Evolutionary conservation across 2,329 filamentous ascomycete species (phyloP).

Genomic region (Epichloe elymi): DNA sequence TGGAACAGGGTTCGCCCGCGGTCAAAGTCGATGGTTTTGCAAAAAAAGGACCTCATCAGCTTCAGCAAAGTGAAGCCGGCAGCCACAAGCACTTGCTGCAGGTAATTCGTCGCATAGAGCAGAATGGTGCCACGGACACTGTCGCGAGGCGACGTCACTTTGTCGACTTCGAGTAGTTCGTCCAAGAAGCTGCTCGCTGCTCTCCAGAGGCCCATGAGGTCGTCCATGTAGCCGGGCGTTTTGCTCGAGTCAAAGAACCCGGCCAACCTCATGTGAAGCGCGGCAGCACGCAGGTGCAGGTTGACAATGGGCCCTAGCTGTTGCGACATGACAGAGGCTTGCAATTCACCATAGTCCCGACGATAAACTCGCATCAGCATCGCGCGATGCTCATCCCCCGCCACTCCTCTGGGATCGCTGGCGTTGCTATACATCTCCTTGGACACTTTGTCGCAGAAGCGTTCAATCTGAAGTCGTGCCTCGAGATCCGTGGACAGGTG

Average conservation of each 20-base stretch:
- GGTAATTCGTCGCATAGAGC: slow-evolving; percentile 58
- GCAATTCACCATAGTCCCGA: slow-evolving; percentile 50
- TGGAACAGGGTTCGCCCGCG: slow-evolving; percentile 58
- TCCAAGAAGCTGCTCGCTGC: slow-evolving; percentile 59
- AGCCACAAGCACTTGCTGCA: slow-evolving; percentile 77
- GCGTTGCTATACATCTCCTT: slow-evolving; percentile 70
- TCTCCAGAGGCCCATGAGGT: slow-evolving; percentile 63
- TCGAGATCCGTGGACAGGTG: slow-evolving; percentile 50
- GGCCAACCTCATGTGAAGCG: slow-evolving; percentile 61
- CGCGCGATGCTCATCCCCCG: slow-evolving; percentile 52
- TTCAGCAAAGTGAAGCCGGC: slow-evolving; percentile 67
- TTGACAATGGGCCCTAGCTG: slow-evolving; percentile 44
- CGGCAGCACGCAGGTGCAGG: slow-evolving; percentile 59
- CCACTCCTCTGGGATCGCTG: slow-evolving; percentile 56
- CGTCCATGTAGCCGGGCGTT: slow-evolving; percentile 57
- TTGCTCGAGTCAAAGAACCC: slow-evolving; percentile 71
- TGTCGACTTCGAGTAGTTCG: slow-evolving; percentile 42
- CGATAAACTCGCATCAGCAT: slow-evolving; percentile 55
- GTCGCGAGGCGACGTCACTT: slow-evolving; percentile 32
- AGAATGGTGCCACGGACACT: slow-evolving; percentile 40
- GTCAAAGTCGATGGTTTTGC: slow-evolving; percentile 55
- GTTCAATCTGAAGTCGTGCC: slow-evolving; percentile 56
- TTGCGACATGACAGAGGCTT: slow-evolving; percentile 46
- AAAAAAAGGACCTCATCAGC: slow-evolving; percentile 64
- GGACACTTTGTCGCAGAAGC: slow-evolving; percentile 65